Evolutionary conservation across 2,329 filamentous ascomycete species (phyloP), one percentile per base, ranked within the genome.

Genomic region (Aspergillus viridinutans): DNA sequence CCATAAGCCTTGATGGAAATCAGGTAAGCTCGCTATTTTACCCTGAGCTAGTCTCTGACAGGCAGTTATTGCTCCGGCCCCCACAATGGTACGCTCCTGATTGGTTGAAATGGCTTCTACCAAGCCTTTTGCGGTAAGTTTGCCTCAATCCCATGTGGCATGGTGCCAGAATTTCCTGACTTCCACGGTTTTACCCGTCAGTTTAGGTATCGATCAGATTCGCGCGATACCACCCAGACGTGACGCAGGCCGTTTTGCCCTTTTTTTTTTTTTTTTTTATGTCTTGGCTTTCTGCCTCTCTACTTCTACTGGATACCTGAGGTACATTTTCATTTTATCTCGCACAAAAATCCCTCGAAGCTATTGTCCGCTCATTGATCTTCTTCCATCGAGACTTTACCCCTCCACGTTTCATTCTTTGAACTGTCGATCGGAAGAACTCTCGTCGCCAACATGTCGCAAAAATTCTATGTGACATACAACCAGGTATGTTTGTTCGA

Each of bases 381-480:
- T 56, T 49, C 50, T 54, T 50, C 50, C 50, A 29, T 23, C 25
- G 17, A 29, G 25, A 52, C 40, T 29, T 55, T 61, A 57, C 57
- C 56, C 59, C 57, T 61, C 57, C 14, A 7, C 32, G 32, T 40
- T 55, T 43, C 43, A n/a, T 48, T 56, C 25, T 40, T 42, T 40
- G 54, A 20, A 29, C 50, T 26, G 28, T 40, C 26, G 51, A 45
- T 42, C 47, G 32, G 8, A 50, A 23, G 26, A 48, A 52, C 28
- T 43, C 51, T 56, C 53, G 43, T 47, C 59, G 57, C 54, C 66
- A 88, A 80, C 59, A 92, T 92, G 89, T 84, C 89, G 64, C 83
- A 93, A 76, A 95, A 95, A 76, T 76, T 92, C 74, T 95, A 93
- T 80, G 86, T 94, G 73, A 94, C 90, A 67, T 96, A 96, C 79